phyloP scores from a whole-genome alignment of 805 yeast species.

The Candida insectorum region DNA sequence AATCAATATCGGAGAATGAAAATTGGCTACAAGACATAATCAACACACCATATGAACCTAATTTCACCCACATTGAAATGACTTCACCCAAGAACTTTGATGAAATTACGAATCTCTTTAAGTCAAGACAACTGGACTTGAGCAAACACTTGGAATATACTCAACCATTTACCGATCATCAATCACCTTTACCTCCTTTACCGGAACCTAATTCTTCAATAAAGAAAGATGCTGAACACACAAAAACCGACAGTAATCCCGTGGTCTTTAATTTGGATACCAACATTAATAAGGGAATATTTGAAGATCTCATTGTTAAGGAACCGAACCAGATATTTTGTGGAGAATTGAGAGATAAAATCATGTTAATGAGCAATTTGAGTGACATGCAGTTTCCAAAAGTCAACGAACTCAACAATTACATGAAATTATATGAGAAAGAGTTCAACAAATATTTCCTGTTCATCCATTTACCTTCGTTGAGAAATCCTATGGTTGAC shows the following conservation, averaged over 20 bases:
- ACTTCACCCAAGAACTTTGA: conserved; percentile 16
- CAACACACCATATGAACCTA: conserved; percentile 60
- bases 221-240: too few relatives aligned
- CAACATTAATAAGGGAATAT: too few relatives aligned
- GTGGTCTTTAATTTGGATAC: too few relatives aligned
- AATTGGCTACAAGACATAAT: conserved; percentile 74
- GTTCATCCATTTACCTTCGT: conserved; percentile 71
- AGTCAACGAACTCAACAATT: conserved; percentile 70
- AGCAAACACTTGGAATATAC: conserved; percentile 42
- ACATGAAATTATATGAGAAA: conserved; percentile 66
- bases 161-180: too few relatives aligned
- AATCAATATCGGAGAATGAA: conserved; percentile 21
- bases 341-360: conserved; percentile 51
- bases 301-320: too few relatives aligned
- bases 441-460: conserved; percentile 84
- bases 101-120: conserved; percentile 59
- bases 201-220: too few relatives aligned
- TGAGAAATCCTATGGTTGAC: conserved; percentile 37
- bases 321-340: too few relatives aligned
- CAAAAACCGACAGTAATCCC: too few relatives aligned
- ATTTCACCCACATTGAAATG: conserved; percentile 26
- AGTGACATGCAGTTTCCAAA: conserved; percentile 66
- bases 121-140: conserved; percentile 63
- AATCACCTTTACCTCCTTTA: not conserved
- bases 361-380: conserved; percentile 52